Evolutionary conservation across 805 yeast species (phyloP), one percentile per base, ranked within the genome.

Genomic region (Cyberlindnera bimundalis): DNA sequence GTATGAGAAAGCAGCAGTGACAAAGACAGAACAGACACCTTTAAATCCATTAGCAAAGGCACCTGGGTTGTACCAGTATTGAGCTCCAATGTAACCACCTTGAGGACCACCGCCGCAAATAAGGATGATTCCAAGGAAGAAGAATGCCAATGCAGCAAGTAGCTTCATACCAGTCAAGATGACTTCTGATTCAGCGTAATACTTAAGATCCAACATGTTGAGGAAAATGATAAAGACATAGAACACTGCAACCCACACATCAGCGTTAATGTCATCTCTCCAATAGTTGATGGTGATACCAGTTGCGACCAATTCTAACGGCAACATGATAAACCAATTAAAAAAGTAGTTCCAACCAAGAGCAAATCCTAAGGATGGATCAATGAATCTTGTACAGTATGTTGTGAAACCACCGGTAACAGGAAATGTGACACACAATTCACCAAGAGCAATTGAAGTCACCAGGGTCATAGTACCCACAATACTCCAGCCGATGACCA

Each of bases 121-220:
- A 39, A 78, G 70, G 30, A 76, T 67, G 53, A 74, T 62, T 42
- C 79, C 74, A 28, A 76, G 62, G 32, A 80, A 60, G 40, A 80
- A 76, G 51, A 79, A 67, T 21, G 87, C 86, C 20, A 77, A 56
- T 55, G 8, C 78, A 39, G 84, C 73, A 37, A 81, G 46, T 23
- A 84, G 77, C 59, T 84, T 84, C 60, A 84, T 50, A 78, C 71
- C 81, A 82, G 83, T 59, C 78, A 84, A 44, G 58, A 67, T 8
- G 37, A 74, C 73, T 54, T 75, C 79, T 2, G 78, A 71, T 42
- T 71, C 73, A 53, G 79, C 81, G 49, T 72, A 76, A 45, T 72
- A 71, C 48, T 60, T 68, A 26, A 74, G 80, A 49, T 79, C 79
- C 46, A 76, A 66, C 58, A 76, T 52, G 50, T 75, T 75, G 50